A percentile compares a stretch with the other conserved stretches of the same genome.
Evolutionary conservation across 306 rosid species (phyloP).

Genomic region (Corylus heterophylla): DNA sequence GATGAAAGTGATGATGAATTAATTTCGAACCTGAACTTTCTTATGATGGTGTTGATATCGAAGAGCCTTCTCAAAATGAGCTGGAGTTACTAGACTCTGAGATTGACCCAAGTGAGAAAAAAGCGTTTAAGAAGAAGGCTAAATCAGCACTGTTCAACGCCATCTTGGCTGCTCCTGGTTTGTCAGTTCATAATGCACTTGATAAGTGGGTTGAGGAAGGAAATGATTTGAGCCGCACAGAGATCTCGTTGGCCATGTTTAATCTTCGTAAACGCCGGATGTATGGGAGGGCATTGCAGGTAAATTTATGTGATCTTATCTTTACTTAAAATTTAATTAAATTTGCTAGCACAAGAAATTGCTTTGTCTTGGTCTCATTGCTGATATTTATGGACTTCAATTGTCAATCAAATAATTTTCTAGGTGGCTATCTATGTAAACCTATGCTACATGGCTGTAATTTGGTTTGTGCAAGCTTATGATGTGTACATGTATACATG

Average conservation of each 20-base stretch:
- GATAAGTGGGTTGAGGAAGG: constrained; percentile 78
- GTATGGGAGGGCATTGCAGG: constrained; percentile 86
- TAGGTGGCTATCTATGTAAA: not conserved
- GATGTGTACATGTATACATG: not conserved
- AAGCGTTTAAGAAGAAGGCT: constrained; percentile 10
- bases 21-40: constrained; percentile 39
- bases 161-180: constrained; percentile 38
- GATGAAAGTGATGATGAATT: constrained; percentile 34
- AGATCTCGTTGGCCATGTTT: constrained; percentile 46
- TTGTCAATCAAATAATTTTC: not conserved
- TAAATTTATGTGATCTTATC: constrained; percentile 27
- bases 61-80: constrained; percentile 46
- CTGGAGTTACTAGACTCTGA: constrained; percentile 45
- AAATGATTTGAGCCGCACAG: constrained; percentile 53
- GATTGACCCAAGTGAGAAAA: constrained; percentile 28
- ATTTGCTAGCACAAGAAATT: not conserved
- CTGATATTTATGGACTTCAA: not conserved
- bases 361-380: not conserved
- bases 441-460: not conserved
- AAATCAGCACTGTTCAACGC: constrained; percentile 45
- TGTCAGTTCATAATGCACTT: constrained; percentile 36
- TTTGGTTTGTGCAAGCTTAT: not conserved
- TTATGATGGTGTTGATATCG: constrained; percentile 41
- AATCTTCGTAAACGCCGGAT: constrained; percentile 50
- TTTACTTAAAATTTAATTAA: constrained; percentile 15